Evolutionary conservation across 768 basidiomycete species (phyloP), one percentile per base, ranked within the genome.

Genomic region (Gloeostereum incarnatum): DNA sequence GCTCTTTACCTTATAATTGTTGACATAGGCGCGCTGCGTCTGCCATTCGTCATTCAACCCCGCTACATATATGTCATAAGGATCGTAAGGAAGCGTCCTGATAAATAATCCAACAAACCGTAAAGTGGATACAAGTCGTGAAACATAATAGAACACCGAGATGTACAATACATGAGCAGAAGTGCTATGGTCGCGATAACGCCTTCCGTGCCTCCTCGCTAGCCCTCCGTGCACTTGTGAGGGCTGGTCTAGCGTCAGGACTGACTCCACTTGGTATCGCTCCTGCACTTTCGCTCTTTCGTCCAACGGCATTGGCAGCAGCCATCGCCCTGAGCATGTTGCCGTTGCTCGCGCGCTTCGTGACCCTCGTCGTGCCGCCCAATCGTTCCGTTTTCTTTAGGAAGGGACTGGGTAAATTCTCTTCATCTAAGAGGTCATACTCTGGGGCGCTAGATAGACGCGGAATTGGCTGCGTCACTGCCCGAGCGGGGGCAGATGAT

Each of bases 361-460:
- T 36, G n/a, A n/a, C n/a, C n/a, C n/a, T n/a, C 19, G 54, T 40
- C 18, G 35, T 49, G 49, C 39, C 39, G 20, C 20, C 23, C n/a
- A 40, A 38, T 25, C 18, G 52, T 21, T 77, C 75, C 4, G 43
- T 57, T 35, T 73, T 66, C 51, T 81, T 82, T 30, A 90, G 53
- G 58, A 90, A 90, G 4, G 87, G 88, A 51, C 83, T 86, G 0
- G 87, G 88, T 0, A 90, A 66, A 54, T 88, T 89, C 55, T 87
- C 86, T 52, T 87, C 87, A 51, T 90, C 85, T 1, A 66, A 65
- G 7, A 81, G 48, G 53, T 88, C 78, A 48, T 87, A 90, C 41
- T 69, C 60, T 3, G 75, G 33, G 21, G 33, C 14, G 19, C 11
- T 19, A 16, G 0, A 49, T 31, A 18, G 51, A 38, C n/a, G 51